These are phyloP conservation scores for Sequoia sempervirens DNA, from an alignment of 75 land plant species.

Conservation along the genomic window DNA sequence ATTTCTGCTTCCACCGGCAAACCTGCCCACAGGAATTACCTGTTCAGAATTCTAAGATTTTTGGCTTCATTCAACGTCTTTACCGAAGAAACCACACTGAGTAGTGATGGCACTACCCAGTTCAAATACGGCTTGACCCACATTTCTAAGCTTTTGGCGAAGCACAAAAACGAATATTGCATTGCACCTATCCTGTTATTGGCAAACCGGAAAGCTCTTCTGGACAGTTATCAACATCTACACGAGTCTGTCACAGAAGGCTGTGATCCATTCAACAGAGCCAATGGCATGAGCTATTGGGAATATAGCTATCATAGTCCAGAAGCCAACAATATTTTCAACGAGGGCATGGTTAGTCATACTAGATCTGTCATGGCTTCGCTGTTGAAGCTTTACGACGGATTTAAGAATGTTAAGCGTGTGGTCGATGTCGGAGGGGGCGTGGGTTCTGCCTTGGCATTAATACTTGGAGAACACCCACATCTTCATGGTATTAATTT, in stretches of 20 bases:
- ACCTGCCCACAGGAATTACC: neutral
- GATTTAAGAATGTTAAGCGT: slow-evolving; percentile 11
- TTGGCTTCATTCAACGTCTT: neutral
- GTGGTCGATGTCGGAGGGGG: slow-evolving; percentile 42
- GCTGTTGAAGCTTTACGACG: neutral
- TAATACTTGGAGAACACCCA: slow-evolving; percentile 29
- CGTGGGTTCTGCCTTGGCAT: slow-evolving; percentile 9
- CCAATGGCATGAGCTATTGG: slow-evolving; percentile 9
- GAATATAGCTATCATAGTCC: slow-evolving; percentile 3
- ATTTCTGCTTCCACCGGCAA: neutral
- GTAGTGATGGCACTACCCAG: too few relatives aligned
- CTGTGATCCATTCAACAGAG: slow-evolving; percentile 12
- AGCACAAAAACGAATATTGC: neutral
- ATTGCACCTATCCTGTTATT: neutral
- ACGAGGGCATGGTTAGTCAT: slow-evolving; percentile 19
- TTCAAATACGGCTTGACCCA: too few relatives aligned
- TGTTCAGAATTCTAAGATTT: too few relatives aligned
- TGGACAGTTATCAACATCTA: slow-evolving; percentile 12
- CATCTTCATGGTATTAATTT: slow-evolving; percentile 32
- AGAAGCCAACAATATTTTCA: slow-evolving; percentile 20
- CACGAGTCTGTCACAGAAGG: slow-evolving; percentile 1
- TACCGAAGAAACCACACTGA: too few relatives aligned
- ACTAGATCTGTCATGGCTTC: neutral
- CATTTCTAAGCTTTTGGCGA: neutral
- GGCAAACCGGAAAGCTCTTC: neutral